Evolutionary conservation across 2,329 filamentous ascomycete species (phyloP).

Genomic region (Akanthomyces lecanii): DNA sequence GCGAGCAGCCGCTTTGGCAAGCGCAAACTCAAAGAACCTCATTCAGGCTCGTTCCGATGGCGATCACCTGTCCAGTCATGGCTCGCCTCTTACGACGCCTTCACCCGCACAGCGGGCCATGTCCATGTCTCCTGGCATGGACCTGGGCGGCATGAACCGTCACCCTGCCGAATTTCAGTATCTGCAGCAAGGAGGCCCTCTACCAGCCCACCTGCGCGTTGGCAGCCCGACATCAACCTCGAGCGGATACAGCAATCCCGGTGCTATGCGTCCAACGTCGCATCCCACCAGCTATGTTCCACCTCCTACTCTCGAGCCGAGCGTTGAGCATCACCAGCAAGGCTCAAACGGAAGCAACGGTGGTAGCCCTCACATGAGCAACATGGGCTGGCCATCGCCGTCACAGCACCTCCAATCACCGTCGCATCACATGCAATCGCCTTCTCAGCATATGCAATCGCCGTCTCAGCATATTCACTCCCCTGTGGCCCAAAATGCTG

Average conservation of each 20-base stretch:
- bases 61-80: conserved; percentile 66
- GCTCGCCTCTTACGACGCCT: conserved; percentile 72
- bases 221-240: conserved; percentile 65
- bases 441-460: conserved; percentile 47
- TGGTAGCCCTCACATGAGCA: conserved; percentile 81
- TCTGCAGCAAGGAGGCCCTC: conserved; percentile 65
- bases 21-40: conserved; percentile 37
- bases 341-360: conserved; percentile 63
- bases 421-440: conserved; percentile 62
- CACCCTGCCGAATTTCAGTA: conserved; percentile 64
- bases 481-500: conserved; percentile 57
- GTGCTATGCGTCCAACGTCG: conserved; percentile 67
- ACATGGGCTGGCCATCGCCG: conserved; percentile 67
- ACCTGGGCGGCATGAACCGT: conserved; percentile 68
- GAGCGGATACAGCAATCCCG: conserved; percentile 43
- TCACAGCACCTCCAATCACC: conserved; percentile 60
- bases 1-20: conserved; percentile 75
- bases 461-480: conserved; percentile 55
- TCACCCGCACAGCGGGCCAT: conserved; percentile 76
- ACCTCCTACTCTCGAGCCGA: conserved; percentile 80
- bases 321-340: conserved; percentile 71
- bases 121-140: conserved; percentile 75
- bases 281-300: conserved; percentile 82
- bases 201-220: conserved; percentile 79
- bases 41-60: conserved; percentile 61